Conservation (phyloP, 495 filamentous ascomycete genomes). For the Daldinia caldariorum region DNA sequence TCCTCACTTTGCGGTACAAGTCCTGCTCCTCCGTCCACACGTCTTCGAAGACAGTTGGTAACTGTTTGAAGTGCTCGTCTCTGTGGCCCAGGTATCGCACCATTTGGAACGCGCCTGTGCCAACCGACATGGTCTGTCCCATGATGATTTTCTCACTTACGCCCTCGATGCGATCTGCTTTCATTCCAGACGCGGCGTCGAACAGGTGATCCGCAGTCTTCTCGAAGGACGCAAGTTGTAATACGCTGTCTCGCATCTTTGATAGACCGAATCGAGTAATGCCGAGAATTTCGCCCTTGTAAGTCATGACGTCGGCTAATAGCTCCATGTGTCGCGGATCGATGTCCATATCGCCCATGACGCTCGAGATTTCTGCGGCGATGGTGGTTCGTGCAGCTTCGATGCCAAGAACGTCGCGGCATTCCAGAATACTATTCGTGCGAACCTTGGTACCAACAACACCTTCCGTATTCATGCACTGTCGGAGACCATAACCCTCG, state of each 20-base stretch:
- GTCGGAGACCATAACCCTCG: slow-evolving; percentile 89
- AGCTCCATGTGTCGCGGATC: slow-evolving; percentile 99
- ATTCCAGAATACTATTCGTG: slow-evolving; percentile 93
- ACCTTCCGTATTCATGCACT: slow-evolving; percentile 92
- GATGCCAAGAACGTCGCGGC: slow-evolving; percentile 91
- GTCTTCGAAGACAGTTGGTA: slow-evolving; percentile 81
- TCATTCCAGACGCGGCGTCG: slow-evolving; percentile 90
- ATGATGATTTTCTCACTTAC: slow-evolving; percentile 98
- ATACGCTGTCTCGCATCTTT: slow-evolving; percentile 95
- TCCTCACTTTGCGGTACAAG: slow-evolving; percentile 22
- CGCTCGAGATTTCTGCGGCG: slow-evolving; percentile 76
- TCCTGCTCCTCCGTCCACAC: slow-evolving; percentile 64
- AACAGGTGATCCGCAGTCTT: slow-evolving; percentile 99
- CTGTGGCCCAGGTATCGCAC: slow-evolving; percentile 77
- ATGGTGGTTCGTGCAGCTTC: slow-evolving; percentile 91
- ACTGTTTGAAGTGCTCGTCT: slow-evolving; percentile 68
- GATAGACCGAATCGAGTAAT: slow-evolving; percentile 96
- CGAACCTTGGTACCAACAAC: slow-evolving; percentile 75
- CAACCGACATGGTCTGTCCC: slow-evolving; percentile 90
- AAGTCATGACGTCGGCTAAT: slow-evolving; percentile 99
- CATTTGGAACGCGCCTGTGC: slow-evolving; percentile 91
- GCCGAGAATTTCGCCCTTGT: slow-evolving; percentile 96
- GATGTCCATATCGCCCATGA: slow-evolving; percentile 94
- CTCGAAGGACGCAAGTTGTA: slow-evolving; percentile 97
- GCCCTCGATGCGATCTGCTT: slow-evolving; percentile 87